Evolutionary conservation across 768 basidiomycete genomes (phyloP).

Genomic region (Suillus subluteus): DNA sequence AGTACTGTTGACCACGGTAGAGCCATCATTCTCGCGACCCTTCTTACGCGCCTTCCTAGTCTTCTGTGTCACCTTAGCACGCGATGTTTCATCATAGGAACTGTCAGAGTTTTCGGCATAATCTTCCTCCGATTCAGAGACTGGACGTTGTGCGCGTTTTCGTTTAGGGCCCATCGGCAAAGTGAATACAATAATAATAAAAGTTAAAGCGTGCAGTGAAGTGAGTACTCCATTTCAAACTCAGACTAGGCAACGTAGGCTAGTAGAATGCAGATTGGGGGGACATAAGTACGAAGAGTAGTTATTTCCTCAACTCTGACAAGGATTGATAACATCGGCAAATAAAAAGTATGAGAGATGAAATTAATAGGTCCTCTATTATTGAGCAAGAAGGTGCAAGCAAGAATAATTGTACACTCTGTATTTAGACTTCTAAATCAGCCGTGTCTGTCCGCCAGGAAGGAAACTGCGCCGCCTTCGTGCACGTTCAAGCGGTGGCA

Average conservation of each 20-base stretch:
- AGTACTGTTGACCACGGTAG: background rate
- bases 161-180: conserved; percentile 29
- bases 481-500: conserved; percentile 74
- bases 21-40: conserved; percentile 11
- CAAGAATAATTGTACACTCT: background rate
- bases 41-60: conserved; percentile 22
- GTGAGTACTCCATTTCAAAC: background rate
- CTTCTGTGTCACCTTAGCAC: conserved; percentile 9
- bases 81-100: conserved; percentile 22
- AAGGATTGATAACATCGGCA: background rate
- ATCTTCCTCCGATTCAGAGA: conserved; percentile 18
- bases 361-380: background rate
- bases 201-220: too few species aligned
- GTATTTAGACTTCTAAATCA: conserved; percentile 16
- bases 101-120: conserved; percentile 25
- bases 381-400: background rate
- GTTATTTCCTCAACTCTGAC: background rate
- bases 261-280: background rate
- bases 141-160: conserved; percentile 20
- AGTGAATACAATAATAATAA: background rate
- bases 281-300: background rate
- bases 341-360: background rate
- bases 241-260: background rate
- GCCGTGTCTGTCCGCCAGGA: conserved; percentile 33
- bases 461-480: conserved; percentile 50